phyloP scores from a whole-genome alignment of 176 grass and related monocot species.

The Aegilops speltoides region DNA sequence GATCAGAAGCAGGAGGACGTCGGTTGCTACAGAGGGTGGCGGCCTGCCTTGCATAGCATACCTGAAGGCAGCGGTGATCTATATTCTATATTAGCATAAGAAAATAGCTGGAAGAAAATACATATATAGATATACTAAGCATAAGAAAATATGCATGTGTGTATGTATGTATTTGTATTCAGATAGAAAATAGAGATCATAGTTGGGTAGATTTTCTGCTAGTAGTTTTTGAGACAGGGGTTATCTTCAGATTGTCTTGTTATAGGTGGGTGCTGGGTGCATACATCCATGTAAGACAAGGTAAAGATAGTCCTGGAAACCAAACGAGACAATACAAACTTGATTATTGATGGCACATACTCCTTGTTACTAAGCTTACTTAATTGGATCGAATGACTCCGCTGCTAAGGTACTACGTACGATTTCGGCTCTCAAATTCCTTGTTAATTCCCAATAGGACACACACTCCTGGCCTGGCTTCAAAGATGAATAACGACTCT shows the following conservation, averaged over 20 bases:
- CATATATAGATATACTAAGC: conserved; percentile 30
- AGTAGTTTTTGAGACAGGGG: conserved; percentile 39
- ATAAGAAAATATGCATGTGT: background rate
- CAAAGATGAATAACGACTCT: too few species aligned
- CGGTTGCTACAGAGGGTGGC: conserved; percentile 43
- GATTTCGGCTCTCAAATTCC: too few species aligned
- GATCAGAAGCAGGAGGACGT: background rate
- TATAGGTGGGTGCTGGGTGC: background rate
- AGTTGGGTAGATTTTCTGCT: background rate
- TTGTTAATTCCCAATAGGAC: too few species aligned
- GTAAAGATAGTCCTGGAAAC: conserved; percentile 39
- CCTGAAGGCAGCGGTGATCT: conserved; percentile 53
- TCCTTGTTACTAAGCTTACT: background rate
- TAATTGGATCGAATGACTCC: too few species aligned
- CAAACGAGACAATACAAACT: background rate
- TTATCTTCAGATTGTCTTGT: conserved; percentile 50
- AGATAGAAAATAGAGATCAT: background rate
- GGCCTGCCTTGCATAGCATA: conserved; percentile 69
- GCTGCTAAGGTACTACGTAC: too few species aligned
- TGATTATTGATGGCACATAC: background rate
- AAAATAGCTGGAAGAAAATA: background rate
- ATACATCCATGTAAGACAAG: conserved; percentile 34
- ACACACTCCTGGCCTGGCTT: too few species aligned
- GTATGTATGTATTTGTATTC: background rate
- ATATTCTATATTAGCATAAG: background rate